These are phyloP conservation scores for Toxoplasma gondii DNA, from an alignment of 169 alveolate genomes.

Conservation along the genomic window DNA sequence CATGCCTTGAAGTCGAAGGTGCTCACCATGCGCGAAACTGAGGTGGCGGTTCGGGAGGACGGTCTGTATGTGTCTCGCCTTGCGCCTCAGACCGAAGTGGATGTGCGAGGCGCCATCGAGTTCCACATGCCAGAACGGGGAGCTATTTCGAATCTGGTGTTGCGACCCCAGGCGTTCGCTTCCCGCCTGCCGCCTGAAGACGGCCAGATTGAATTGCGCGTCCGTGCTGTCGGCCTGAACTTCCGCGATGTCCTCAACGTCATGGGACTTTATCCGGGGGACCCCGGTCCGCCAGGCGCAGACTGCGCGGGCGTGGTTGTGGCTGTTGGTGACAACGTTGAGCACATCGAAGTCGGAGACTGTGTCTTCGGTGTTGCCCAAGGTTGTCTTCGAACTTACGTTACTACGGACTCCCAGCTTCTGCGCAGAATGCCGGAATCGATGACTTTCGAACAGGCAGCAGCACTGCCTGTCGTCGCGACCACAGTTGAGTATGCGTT, in stretches of 20 bases:
- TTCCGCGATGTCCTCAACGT: slow-evolving; percentile 79
- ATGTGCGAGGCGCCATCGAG: slow-evolving; percentile 67
- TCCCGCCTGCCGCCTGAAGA: slow-evolving; percentile 65
- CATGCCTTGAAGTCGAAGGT: slow-evolving; percentile 44
- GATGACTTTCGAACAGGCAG: slow-evolving; percentile 74
- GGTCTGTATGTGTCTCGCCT: slow-evolving; percentile 59
- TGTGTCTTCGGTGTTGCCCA: slow-evolving; percentile 79
- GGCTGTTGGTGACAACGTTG: slow-evolving; percentile 72
- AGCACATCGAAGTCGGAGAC: slow-evolving; percentile 68
- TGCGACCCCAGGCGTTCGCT: slow-evolving; percentile 72
- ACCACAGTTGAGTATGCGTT: slow-evolving; percentile 77
- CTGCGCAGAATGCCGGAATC: slow-evolving; percentile 65
- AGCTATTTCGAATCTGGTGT: slow-evolving; percentile 69
- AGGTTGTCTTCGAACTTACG: slow-evolving; percentile 76
- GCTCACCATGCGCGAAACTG: slow-evolving; percentile 45
- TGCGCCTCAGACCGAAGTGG: slow-evolving; percentile 43
- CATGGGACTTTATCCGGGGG: slow-evolving; percentile 83
- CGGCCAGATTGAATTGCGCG: slow-evolving; percentile 66
- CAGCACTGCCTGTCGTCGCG: slow-evolving; percentile 77
- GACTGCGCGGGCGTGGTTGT: slow-evolving; percentile 78
- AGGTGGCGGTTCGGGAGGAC: slow-evolving; percentile 56
- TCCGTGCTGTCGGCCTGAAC: slow-evolving; percentile 75
- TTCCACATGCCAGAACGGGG: slow-evolving; percentile 71
- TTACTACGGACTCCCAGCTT: slow-evolving; percentile 64
- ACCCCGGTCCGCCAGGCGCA: slow-evolving; percentile 86